Percentiles rank a stretch among this genome's conserved stretches.
Conservation (phyloP, 768 basidiomycete genomes). For the Pisolithus sp. region DNA sequence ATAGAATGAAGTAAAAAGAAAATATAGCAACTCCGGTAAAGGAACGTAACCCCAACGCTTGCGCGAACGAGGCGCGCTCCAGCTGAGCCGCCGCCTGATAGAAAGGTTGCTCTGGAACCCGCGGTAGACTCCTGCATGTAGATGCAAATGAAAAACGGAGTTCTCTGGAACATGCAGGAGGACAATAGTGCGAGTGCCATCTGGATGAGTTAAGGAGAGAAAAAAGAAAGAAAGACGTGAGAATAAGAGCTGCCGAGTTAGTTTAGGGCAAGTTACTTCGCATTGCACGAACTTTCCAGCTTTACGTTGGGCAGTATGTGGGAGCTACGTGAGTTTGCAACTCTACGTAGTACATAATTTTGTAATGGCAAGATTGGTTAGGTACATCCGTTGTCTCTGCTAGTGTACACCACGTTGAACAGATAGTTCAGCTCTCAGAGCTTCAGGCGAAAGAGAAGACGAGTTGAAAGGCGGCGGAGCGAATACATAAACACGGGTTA, state of each 20-base stretch:
- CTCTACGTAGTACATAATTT: no score
- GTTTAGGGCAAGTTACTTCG: neutral
- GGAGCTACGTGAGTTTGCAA: no score
- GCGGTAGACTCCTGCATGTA: slow-evolving; percentile 31
- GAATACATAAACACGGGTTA: no score
- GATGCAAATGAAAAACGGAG: neutral
- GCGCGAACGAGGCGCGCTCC: slow-evolving; percentile 20
- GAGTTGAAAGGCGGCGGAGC: no score
- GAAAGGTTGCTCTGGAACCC: slow-evolving; percentile 24
- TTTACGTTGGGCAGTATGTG: no score
- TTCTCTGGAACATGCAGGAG: slow-evolving; percentile 18
- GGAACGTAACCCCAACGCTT: slow-evolving; percentile 22
- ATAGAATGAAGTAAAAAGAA: neutral
- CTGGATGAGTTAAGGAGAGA: slow-evolving; percentile 20
- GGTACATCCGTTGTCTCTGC: no score
- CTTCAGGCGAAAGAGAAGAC: no score
- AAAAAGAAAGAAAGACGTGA: neutral
- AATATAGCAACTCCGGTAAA: slow-evolving; percentile 29
- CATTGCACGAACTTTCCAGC: no score
- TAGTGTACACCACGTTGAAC: no score
- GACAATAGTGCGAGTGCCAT: slow-evolving; percentile 34
- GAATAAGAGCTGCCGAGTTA: neutral
- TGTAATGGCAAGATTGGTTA: no score
- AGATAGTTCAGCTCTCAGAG: no score
- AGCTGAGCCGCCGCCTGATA: slow-evolving; percentile 15